Base-by-base conservation (phyloP, 768 basidiomycete genomes). In the Holtermannia corniformis region DNA sequence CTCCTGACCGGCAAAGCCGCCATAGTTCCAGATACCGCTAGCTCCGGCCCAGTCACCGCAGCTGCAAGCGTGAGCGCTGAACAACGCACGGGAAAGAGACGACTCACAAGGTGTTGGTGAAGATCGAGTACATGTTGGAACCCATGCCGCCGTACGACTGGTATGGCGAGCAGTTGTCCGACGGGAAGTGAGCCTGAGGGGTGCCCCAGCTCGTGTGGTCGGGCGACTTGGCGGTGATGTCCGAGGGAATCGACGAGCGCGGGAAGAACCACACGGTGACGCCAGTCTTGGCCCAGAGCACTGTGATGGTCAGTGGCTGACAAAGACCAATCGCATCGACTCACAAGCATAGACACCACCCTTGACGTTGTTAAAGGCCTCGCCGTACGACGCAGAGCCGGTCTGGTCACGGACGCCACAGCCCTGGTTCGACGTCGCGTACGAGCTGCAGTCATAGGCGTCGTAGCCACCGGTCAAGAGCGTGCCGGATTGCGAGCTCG, bases 291-390 rank as follows among this genome's bases (percentile, higher is more conserved):
- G 83, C 82, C 87, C 87, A 91, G 67, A 79, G 77, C 83, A 85
- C 81, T 84, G 63, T 51, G 58, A 0, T n/a, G n/a, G 16, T 37
- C 32, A 37, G 32, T 16, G 49, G 55, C 50, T 58, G 40, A 48
- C 65, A 37, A 20, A 37, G 21, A 25, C 21, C 22, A 14, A 43
- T 44, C 26, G 45, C 21, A 3, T 10, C 13, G 50, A 80, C 86
- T 71, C 65, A 90, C 87, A 87, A 48, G 86, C 86, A 74, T 89
- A 93, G 47, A 89, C 85, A 61, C 91, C 91, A 43, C 91, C 91
- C 10, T 82, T 81, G 59, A 79, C 82, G n/a, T 66, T 70, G 71
- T 96, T 96, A 76, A 92, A 96, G 12, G 76, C 81, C n/a, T 78
- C 71, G n/a, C 91, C 91, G 65, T 86, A 93, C 1, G 83, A 83